Evolutionary conservation across 495 filamentous ascomycete species (phyloP), one percentile per base, ranked within the genome.

Genomic region (Talaromyces nanjingensis): DNA sequence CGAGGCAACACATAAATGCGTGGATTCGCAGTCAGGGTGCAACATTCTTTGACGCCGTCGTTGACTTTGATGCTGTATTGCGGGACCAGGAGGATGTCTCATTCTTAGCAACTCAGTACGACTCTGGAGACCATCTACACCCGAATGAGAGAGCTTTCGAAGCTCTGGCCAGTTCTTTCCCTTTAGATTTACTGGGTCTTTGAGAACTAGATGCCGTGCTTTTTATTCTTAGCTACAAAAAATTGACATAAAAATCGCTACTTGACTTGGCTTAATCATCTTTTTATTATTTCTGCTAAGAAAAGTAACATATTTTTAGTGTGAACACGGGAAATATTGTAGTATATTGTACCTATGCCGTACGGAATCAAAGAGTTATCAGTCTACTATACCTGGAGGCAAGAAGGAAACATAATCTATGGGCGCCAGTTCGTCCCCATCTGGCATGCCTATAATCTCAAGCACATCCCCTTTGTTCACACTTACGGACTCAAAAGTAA

Each of bases 81-180:
- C 76, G 81, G 27, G 82, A 89, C 71, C 76, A 78, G 12, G 66
- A 70, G 1, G 74, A 79, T 31, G 68, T 71, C 27, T 74, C 71
- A 61, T 63, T 74, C 66, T 65, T 91, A 65, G 74, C 73, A 45
- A 67, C 55, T 18, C 65, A 79, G 69, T 89, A 79, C 69, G 83
- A 91, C 65, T 83, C 86, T 3, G 89, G 89, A 0, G 89, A 91
- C 73, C 84, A 84, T 69, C 70, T 92, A 68, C 88, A 92, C 77
- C 87, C 87, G 0, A 91, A 87, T 73, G 80, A 77, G n/a, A 77
- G 71, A 7, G 88, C 84, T 0, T 91, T 84, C 71, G 76, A 86
- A 68, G 81, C 78, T 0, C 78, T 91, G 68, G 88, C 86, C 4
- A 77, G 84, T 68, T 70, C 73, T 37, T 87, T 90, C 65, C 84